Evolutionary conservation across 371 early-diverging fungal genomes (phyloP).

Genomic region (Phascolomyces articulosus): DNA sequence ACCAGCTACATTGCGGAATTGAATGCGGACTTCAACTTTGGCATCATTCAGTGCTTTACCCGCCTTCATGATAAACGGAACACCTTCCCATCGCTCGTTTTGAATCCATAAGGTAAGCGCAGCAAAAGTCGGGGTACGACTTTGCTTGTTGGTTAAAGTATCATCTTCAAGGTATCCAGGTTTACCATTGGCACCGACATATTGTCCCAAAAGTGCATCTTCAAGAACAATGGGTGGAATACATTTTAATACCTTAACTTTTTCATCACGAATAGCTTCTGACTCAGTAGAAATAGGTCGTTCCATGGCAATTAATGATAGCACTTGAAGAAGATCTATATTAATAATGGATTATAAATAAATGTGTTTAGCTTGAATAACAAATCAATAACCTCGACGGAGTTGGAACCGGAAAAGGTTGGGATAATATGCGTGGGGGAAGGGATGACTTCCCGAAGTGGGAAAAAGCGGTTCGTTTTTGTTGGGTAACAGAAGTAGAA

Average conservation of each 20-base stretch:
- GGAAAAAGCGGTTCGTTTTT: neutral
- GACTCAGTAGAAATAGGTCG: slow-evolving; percentile 82
- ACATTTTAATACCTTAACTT: slow-evolving; percentile 86
- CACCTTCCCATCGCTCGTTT: slow-evolving; percentile 91
- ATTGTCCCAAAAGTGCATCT: slow-evolving; percentile 89
- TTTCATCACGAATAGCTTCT: slow-evolving; percentile 92
- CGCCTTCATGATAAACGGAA: slow-evolving; percentile 90
- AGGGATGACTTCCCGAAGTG: too few relatives aligned
- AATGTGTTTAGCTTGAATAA: neutral
- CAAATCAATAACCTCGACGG: neutral
- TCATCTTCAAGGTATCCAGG: slow-evolving; percentile 92
- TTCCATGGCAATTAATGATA: slow-evolving; percentile 93
- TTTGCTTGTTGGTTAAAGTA: slow-evolving; percentile 64
- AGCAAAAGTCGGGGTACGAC: slow-evolving; percentile 88
- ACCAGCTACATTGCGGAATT: slow-evolving; percentile 88
- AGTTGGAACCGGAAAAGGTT: too few relatives aligned
- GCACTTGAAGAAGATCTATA: slow-evolving; percentile 82
- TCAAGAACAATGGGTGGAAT: slow-evolving; percentile 79
- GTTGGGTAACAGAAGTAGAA: too few relatives aligned
- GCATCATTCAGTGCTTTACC: slow-evolving; percentile 91
- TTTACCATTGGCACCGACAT: slow-evolving; percentile 72
- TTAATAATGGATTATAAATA: neutral
- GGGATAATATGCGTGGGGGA: too few relatives aligned
- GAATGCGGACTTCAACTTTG: slow-evolving; percentile 89
- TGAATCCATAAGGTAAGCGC: slow-evolving; percentile 80